A percentile compares a stretch with the other conserved stretches of the same genome.
Conservation (phyloP, 306 rosid species). For the Casuarina glauca region DNA sequence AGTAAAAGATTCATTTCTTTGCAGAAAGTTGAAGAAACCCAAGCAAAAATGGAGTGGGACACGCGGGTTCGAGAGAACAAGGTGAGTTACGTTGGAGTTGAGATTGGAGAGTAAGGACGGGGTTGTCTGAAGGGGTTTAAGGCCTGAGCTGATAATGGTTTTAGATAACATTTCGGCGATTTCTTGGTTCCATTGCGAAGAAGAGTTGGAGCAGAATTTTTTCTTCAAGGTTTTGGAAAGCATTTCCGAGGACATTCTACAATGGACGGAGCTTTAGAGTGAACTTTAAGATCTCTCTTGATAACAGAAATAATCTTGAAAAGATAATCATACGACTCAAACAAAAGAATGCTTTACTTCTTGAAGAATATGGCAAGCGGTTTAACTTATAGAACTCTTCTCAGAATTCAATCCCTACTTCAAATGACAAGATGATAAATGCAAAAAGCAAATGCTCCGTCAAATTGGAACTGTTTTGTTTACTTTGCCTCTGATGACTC, state of each 20-base stretch:
- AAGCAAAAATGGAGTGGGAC: conserved; percentile 40
- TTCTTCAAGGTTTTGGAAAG: conserved; percentile 22
- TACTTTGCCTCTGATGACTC: too few relatives aligned
- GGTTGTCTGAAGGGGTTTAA: conserved; percentile 29
- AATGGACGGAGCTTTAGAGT: background rate
- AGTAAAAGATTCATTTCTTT: conserved; percentile 21
- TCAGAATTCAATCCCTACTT: too few relatives aligned
- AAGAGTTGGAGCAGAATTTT: conserved; percentile 19
- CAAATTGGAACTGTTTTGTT: too few relatives aligned
- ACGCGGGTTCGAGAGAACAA: conserved; percentile 58
- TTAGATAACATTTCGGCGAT: conserved; percentile 38
- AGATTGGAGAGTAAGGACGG: conserved; percentile 47
- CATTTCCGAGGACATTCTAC: conserved; percentile 47
- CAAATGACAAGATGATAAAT: too few relatives aligned
- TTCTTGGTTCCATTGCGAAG: conserved; percentile 31
- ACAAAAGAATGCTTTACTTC: too few relatives aligned
- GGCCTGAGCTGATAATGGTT: conserved; percentile 34
- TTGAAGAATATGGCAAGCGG: too few relatives aligned
- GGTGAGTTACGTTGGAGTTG: conserved; percentile 46
- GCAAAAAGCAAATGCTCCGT: too few relatives aligned
- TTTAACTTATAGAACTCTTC: too few relatives aligned
- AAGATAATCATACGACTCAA: too few relatives aligned
- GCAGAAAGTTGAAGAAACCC: conserved; percentile 58
- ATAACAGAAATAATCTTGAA: too few relatives aligned
- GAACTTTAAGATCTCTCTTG: too few relatives aligned